Evolutionary conservation across 441 rosid genomes (phyloP), one percentile per base, ranked within the genome.

Genomic region (Pelargonium exstipulatum): DNA sequence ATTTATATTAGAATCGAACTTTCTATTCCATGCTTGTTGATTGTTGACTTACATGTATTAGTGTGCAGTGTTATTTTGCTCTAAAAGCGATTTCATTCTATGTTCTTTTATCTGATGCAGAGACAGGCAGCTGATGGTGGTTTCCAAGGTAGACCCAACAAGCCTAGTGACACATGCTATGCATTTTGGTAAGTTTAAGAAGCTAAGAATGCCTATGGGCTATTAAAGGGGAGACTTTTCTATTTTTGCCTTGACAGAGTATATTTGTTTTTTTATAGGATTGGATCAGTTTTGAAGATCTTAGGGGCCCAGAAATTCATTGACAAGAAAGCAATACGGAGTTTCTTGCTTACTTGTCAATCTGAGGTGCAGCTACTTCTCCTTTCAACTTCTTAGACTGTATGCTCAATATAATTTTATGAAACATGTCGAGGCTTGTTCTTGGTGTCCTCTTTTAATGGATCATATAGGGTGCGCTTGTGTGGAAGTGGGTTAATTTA

Each of bases 141-240:
- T 67, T 87, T 89, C 77, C 96, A 91, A 79, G 98, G 98, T 51
- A 85, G 97, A 84, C 71, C 86, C 58, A 94, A 87, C 82, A 91
- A 94, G 76, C 76, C 81, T 43, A 91, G 96, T 74, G 99, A 91
- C 80, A 90, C 98, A 62, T 94, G 98, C 78, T 94, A 91, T 78
- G 99, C 99, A 58, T 94, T 91, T 80, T 94, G 99, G 99, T 90
- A 72, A 77, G 84, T 65, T 13, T 5, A n/a, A 51, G 58, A 51
- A 51, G 35, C 35, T 73, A 65, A 58, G 37, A 68, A 32, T 32
- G n/a, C 10, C 49, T 64, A 61, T 55, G 6, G 10, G 55, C 73
- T 20, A 8, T 74, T 55, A 20, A 62, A 55, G 17, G 14, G 1
- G 10, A 22, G 72, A 29, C 69, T 66, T 73, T 43, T 58, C 35